Evolutionary conservation across 1,284 basidiomycete species (phyloP).

Genomic region (Rhodofomes roseus): DNA sequence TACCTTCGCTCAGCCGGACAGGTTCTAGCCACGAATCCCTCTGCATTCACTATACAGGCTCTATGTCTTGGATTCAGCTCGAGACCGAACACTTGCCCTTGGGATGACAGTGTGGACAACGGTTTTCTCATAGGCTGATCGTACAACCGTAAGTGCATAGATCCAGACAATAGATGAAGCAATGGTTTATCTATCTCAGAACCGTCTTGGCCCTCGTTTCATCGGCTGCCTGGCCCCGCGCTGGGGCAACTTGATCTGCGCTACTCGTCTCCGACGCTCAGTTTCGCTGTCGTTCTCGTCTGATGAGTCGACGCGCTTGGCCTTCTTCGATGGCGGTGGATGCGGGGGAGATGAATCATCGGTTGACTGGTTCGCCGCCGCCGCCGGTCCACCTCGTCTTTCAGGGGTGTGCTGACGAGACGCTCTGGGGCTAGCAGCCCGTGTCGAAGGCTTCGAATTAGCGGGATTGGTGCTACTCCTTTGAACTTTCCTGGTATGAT

Average conservation of each 20-base stretch:
- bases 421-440: constrained; percentile 13
- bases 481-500: constrained; percentile 4
- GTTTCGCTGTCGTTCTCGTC: constrained; percentile 56
- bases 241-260: constrained; percentile 32
- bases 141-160: neutral
- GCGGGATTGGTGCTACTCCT: constrained; percentile 9
- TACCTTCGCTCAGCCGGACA: neutral
- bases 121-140: constrained; percentile 9
- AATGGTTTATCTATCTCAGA: constrained; percentile 36
- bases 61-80: no score
- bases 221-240: constrained; percentile 66
- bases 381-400: neutral
- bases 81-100: no score
- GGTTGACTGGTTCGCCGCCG: constrained; percentile 3
- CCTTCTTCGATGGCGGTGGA: constrained; percentile 45
- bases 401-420: constrained; percentile 10
- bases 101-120: neutral
- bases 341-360: constrained; percentile 31
- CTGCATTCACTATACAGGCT: constrained; percentile 3
- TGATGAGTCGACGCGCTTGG: constrained; percentile 34
- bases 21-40: neutral
- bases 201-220: constrained; percentile 67
- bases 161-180: neutral
- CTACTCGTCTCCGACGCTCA: constrained; percentile 38
- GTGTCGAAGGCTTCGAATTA: constrained; percentile 14